phyloP scores from a whole-genome alignment of 2,329 filamentous ascomycete species.

The Alternaria arbusti region DNA sequence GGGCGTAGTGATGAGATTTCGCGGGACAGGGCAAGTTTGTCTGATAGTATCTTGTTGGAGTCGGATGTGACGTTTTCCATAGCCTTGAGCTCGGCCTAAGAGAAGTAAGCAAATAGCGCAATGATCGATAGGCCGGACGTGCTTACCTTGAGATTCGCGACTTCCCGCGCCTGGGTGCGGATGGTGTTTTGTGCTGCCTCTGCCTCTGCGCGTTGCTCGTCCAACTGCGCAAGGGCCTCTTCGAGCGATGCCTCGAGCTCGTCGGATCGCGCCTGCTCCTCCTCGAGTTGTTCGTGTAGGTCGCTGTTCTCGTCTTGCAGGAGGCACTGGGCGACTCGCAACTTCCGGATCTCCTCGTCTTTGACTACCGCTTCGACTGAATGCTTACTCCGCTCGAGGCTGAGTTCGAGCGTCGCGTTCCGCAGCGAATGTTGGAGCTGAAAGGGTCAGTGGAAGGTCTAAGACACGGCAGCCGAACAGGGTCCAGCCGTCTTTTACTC shows the following conservation, averaged over 20 bases:
- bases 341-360: conserved; percentile 74
- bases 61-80: conserved; percentile 72
- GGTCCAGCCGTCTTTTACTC: conserved; percentile 18
- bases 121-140: conserved; percentile 49
- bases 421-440: conserved; percentile 59
- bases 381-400: conserved; percentile 70
- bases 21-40: conserved; percentile 67
- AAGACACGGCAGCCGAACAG: neutral
- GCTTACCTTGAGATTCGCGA: conserved; percentile 63
- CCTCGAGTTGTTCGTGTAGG: conserved; percentile 67
- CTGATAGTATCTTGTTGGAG: conserved; percentile 71
- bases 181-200: conserved; percentile 59
- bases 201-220: conserved; percentile 54
- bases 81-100: conserved; percentile 72
- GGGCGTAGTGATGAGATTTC: conserved; percentile 65
- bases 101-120: conserved; percentile 22
- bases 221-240: conserved; percentile 54
- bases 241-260: conserved; percentile 59
- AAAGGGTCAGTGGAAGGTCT: conserved; percentile 20
- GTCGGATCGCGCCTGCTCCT: conserved; percentile 67
- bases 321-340: conserved; percentile 69
- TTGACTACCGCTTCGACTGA: conserved; percentile 72
- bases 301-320: conserved; percentile 76
- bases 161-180: conserved; percentile 59
- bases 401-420: conserved; percentile 67